A percentile compares a stretch with the other conserved stretches of the same genome.
Conservation (phyloP, 495 filamentous ascomycete genomes). For the Articulospora tetracladia region DNA sequence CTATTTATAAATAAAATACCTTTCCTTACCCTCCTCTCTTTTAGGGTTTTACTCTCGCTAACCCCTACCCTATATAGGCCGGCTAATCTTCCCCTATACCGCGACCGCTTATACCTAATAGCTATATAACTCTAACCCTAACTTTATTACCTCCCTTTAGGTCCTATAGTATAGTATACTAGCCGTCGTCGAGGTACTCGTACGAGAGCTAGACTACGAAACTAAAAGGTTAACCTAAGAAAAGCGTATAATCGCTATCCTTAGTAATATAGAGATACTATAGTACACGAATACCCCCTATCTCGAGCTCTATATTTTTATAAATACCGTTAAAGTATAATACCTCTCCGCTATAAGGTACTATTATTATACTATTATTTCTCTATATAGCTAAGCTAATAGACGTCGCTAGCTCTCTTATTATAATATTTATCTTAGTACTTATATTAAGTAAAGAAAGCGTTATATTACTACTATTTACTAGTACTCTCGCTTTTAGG, state of each 20-base stretch:
- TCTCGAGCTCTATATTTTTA: no score
- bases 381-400: no score
- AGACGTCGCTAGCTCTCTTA: no score
- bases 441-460: no score
- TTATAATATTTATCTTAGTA: no score
- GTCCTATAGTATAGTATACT: background rate
- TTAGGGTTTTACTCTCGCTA: background rate
- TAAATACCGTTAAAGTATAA: background rate
- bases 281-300: background rate
- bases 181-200: no score
- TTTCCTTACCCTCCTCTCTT: background rate
- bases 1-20: background rate
- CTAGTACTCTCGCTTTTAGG: no score
- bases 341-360: background rate
- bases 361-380: background rate
- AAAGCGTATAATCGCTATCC: background rate
- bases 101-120: background rate
- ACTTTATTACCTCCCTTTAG: background rate
- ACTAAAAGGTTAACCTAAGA: no score
- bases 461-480: no score
- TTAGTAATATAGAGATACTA: background rate
- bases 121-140: background rate
- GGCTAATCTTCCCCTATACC: no score
- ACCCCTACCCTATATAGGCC: no score
- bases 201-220: no score